Conservation (phyloP, 106 monocot genomes). For the Triglochin maritima region DNA sequence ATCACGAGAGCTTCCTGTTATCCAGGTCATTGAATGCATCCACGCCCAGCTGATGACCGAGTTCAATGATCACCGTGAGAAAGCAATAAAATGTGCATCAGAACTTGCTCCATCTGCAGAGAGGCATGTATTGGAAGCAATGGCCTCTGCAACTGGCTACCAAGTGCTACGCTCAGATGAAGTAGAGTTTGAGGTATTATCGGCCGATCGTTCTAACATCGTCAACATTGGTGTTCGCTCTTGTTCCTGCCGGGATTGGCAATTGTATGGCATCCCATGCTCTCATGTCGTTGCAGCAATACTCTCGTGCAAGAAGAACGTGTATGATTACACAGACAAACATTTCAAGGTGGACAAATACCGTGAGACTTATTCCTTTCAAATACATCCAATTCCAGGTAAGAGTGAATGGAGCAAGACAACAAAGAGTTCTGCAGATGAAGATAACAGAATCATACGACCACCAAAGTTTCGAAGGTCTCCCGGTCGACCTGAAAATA, state of each 20-base stretch:
- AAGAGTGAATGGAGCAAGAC: constrained; percentile 35
- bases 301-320: constrained; percentile 35
- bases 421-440: background rate
- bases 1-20: constrained; percentile 44
- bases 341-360: constrained; percentile 35
- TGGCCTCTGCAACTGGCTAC: constrained; percentile 18
- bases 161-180: constrained; percentile 58
- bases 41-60: constrained; percentile 27
- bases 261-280: constrained; percentile 51
- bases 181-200: constrained; percentile 57
- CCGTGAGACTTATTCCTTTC: constrained; percentile 28
- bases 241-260: constrained; percentile 60
- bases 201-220: constrained; percentile 32
- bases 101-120: constrained; percentile 44
- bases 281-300: constrained; percentile 53
- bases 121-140: constrained; percentile 25
- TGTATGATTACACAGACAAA: constrained; percentile 38
- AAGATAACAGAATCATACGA: constrained; percentile 18
- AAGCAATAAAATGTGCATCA: constrained; percentile 21
- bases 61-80: constrained; percentile 33
- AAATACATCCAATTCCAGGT: constrained; percentile 28
- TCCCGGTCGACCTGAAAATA: constrained; percentile 61
- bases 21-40: constrained; percentile 51
- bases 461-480: constrained; percentile 54
- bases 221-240: constrained; percentile 46